A percentile compares a stretch with the other conserved stretches of the same genome.
phyloP scores from a whole-genome alignment of 176 grass and related monocot species.

The Oryza glaberrima region DNA sequence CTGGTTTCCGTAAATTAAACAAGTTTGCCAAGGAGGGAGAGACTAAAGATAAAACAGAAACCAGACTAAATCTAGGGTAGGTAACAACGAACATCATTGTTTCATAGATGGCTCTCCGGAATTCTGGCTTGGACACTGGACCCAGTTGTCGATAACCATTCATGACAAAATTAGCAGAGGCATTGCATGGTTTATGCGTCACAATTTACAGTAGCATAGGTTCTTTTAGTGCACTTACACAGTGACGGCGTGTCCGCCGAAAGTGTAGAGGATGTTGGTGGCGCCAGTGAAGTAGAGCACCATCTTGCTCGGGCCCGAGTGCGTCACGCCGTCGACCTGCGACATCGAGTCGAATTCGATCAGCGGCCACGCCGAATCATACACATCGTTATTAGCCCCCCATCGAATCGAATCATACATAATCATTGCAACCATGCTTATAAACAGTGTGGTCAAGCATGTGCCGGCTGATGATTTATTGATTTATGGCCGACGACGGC shows the following conservation, averaged over 20 bases:
- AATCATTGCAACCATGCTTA: background rate
- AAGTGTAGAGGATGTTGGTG: constrained; percentile 70
- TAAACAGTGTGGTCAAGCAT: background rate
- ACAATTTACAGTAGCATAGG: background rate
- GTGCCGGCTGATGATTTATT: background rate
- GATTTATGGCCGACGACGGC: background rate
- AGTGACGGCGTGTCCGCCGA: constrained; percentile 60
- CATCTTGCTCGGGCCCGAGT: constrained; percentile 49
- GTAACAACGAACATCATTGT: background rate
- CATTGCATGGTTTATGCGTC: background rate
- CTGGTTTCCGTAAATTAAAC: constrained; percentile 1
- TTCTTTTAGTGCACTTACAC: constrained; percentile 43
- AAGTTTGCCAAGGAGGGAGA: constrained; percentile 15
- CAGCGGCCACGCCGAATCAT: background rate
- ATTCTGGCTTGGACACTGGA: background rate
- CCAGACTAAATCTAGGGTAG: background rate
- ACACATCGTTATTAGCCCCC: background rate
- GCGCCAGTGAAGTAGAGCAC: constrained; percentile 67
- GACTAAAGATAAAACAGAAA: constrained; percentile 4
- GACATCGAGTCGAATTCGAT: background rate
- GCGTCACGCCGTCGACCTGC: constrained; percentile 52
- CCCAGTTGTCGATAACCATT: background rate
- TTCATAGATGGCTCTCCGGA: background rate
- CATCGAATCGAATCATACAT: background rate
- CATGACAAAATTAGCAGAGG: background rate